Evolutionary conservation across 176 grass and related monocot species (phyloP).

Genomic region (Rhynchospora breviuscula): DNA sequence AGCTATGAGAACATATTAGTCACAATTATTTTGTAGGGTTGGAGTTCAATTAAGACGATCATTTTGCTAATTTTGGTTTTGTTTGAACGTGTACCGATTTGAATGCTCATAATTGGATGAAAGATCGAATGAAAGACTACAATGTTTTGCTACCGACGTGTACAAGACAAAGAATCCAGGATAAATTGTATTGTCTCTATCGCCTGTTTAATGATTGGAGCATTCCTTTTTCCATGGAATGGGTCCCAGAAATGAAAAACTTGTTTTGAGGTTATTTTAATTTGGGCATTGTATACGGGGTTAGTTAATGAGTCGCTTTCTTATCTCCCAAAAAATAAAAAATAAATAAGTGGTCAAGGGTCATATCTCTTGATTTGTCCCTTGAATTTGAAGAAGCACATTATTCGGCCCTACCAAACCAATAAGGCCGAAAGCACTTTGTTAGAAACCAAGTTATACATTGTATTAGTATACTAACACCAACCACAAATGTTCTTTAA

Average conservation of each 20-base stretch:
- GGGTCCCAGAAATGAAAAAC: background rate
- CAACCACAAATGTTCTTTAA: background rate
- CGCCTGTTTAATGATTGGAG: constrained; percentile 10
- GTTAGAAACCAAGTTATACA: background rate
- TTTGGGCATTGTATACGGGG: background rate
- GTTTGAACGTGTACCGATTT: background rate
- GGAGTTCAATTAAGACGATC: too few relatives aligned
- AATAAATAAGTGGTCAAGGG: background rate
- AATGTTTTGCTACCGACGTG: background rate
- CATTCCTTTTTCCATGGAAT: background rate
- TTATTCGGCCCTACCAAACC: background rate
- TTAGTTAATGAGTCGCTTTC: background rate
- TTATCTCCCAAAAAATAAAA: background rate
- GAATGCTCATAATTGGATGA: background rate
- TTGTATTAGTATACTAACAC: background rate
- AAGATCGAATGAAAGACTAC: background rate
- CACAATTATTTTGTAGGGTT: too few relatives aligned
- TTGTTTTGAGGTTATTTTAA: background rate
- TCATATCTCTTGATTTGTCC: background rate
- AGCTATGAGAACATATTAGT: background rate
- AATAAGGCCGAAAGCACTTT: background rate
- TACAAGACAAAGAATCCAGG: background rate
- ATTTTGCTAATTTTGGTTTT: background rate
- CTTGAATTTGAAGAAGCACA: background rate
- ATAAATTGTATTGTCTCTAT: background rate